These are phyloP conservation scores for Ganoderma meredithae DNA, from an alignment of 1,284 basidiomycete genomes.

Conservation along the genomic window DNA sequence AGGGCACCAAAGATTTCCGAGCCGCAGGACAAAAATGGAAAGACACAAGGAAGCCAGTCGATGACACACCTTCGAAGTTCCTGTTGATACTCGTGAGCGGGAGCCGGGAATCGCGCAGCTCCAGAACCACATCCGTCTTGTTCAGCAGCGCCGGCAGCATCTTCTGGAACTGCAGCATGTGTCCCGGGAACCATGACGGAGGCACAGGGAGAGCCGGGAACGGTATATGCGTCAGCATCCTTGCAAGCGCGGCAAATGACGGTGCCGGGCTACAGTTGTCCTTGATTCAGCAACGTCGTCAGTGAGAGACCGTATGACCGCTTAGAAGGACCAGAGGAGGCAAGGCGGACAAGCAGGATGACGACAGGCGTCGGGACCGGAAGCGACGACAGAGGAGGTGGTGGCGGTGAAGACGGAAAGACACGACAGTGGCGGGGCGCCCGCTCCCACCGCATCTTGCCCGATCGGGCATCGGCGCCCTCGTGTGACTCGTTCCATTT, in stretches of 20 bases:
- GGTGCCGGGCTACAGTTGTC: neutral
- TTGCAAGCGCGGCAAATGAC: conserved; percentile 8
- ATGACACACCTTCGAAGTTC: conserved; percentile 75
- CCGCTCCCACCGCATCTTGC: conserved; percentile 1
- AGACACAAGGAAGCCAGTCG: neutral
- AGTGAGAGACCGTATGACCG: too few relatives aligned
- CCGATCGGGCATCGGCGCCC: conserved; percentile 6
- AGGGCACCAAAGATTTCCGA: too few relatives aligned
- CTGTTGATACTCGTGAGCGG: conserved; percentile 95
- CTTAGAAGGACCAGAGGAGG: neutral
- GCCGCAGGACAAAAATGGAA: neutral
- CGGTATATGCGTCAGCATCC: conserved; percentile 53
- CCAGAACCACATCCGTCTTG: conserved; percentile 91
- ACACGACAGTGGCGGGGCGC: conserved; percentile 19
- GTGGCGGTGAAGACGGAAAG: conserved; percentile 24
- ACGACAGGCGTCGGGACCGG: neutral
- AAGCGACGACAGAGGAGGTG: neutral
- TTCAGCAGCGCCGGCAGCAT: conserved; percentile 80
- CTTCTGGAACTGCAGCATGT: conserved; percentile 91
- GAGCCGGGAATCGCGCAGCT: conserved; percentile 92
- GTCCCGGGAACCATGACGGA: conserved; percentile 97
- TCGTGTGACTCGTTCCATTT: neutral
- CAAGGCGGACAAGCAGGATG: neutral
- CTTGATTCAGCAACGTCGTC: neutral
- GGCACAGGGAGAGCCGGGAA: conserved; percentile 71